Conservation (phyloP, 2,329 filamentous ascomycete genomes). For the Claviceps quebecensis region DNA sequence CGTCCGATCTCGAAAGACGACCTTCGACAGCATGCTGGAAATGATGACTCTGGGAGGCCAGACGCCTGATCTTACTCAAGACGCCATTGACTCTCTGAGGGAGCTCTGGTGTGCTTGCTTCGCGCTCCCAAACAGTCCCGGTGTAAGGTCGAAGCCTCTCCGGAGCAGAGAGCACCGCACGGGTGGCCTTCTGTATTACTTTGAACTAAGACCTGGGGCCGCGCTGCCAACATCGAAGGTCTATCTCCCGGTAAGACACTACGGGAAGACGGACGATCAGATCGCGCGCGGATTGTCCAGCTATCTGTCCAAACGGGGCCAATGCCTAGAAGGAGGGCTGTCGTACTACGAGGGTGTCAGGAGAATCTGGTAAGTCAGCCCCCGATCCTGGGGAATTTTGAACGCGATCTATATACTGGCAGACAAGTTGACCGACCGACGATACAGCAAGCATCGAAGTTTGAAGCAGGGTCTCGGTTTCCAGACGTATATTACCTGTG, state of each 20-base stretch:
- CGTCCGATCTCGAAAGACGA: slow-evolving; percentile 16
- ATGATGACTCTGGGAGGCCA: slow-evolving; percentile 13
- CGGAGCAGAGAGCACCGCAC: slow-evolving; percentile 16
- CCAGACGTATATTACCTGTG: not conserved
- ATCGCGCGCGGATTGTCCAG: not conserved
- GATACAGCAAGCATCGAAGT: not conserved
- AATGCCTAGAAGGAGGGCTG: not conserved
- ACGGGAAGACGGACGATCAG: slow-evolving; percentile 8
- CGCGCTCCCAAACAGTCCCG: not conserved
- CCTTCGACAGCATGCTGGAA: slow-evolving; percentile 15
- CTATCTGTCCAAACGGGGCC: not conserved
- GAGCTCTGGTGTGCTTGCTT: not conserved
- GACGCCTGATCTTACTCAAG: not conserved
- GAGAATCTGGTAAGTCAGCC: not conserved
- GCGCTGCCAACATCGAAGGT: slow-evolving; percentile 15
- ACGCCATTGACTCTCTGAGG: not conserved
- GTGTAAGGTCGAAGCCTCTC: not conserved
- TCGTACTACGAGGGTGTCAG: not conserved
- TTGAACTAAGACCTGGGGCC: slow-evolving; percentile 14
- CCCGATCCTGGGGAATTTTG: not conserved
- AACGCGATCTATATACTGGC: not conserved
- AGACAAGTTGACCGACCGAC: not conserved
- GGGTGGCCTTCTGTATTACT: slow-evolving; percentile 20
- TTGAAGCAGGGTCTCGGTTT: not conserved
- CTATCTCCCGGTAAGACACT: slow-evolving; percentile 23